Evolutionary conservation across 177 flowering plant species (phyloP).

Genomic region (Vitis hybrid): DNA sequence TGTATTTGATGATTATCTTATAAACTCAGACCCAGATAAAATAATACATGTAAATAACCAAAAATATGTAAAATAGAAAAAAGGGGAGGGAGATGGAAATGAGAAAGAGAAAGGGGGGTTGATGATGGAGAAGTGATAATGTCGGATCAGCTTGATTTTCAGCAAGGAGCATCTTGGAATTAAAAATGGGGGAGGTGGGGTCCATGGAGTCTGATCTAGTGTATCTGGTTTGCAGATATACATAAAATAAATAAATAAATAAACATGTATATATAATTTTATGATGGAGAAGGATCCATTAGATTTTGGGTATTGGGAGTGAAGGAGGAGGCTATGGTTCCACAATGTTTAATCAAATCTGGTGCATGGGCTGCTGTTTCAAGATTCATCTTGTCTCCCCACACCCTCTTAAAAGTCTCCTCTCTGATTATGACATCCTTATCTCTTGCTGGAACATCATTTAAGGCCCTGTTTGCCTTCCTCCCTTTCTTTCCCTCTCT

Average conservation of each 20-base stretch:
- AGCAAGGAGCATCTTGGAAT: conserved; percentile 4
- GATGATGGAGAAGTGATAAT: neutral
- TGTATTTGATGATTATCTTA: too few species aligned
- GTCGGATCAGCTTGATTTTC: conserved; percentile 7
- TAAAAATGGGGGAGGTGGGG: neutral
- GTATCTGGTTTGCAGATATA: neutral
- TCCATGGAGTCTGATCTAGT: conserved; percentile 1
- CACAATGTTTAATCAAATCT: conserved; percentile 20
- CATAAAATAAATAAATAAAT: too few species aligned
- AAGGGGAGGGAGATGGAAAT: too few species aligned
- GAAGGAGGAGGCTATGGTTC: neutral
- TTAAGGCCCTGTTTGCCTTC: conserved; percentile 5
- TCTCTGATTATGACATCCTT: conserved; percentile 12
- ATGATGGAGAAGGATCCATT: conserved; percentile 1
- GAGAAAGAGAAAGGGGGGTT: neutral
- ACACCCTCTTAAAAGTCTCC: conserved; percentile 11
- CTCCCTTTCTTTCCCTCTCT: too few species aligned
- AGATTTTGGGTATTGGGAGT: neutral
- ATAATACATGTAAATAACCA: too few species aligned
- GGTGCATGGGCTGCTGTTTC: conserved; percentile 18
- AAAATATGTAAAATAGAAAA: too few species aligned
- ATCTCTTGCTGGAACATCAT: neutral
- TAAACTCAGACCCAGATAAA: too few species aligned
- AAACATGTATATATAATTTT: neutral
- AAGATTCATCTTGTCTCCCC: conserved; percentile 26